Evolutionary conservation across 805 yeast species (phyloP), one percentile per base, ranked within the genome.

Genomic region (Candida ipomoeae): DNA sequence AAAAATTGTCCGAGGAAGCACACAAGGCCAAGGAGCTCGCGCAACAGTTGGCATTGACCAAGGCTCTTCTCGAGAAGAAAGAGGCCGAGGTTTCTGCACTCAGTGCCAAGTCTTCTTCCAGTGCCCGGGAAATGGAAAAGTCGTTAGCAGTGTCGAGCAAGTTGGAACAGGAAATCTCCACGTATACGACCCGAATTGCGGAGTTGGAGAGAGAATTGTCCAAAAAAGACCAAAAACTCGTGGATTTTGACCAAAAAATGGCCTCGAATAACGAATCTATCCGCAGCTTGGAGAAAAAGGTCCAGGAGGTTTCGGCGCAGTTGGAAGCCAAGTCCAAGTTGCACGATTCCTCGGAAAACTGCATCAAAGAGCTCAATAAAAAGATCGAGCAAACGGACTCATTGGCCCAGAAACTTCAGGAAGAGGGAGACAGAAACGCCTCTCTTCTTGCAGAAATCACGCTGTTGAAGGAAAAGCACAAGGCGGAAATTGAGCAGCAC

Each of bases 401-500:
- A 3, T 29, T 31, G 33, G 40, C 17, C 15, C 17, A 13, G 2
- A 21, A 47, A 21, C 41, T 44, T 2, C 23, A 45, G 21, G 31
- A 23, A 18, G 53, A 54, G 6, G 34, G 46, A 14, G 40, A 53
- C 11, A 18, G 20, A 14, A 35, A 31, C 13, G 15, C 18, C 6
- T 32, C 45, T 34, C 17, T 45, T 15, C 35, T 53, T 10, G 43
- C 48, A 7, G 50, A 41, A 3, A 37, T 52, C 10, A 21, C 29
- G 5, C 10, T 23, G 6, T 21, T 49, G 34, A 50, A 48, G 29
- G 56, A 48, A 3, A 33, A 45, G 14, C 52, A 49, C 29, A 20
- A 48, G 2, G 42, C 31, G 4, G 50, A 49, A 15, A 23, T 54
- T 5, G 49, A 49, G 14, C 44, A 49, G 17, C 52, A 51, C 37